Conservation (phyloP, 2,329 filamentous ascomycete species). For the Gaeumannomyces sp. region DNA sequence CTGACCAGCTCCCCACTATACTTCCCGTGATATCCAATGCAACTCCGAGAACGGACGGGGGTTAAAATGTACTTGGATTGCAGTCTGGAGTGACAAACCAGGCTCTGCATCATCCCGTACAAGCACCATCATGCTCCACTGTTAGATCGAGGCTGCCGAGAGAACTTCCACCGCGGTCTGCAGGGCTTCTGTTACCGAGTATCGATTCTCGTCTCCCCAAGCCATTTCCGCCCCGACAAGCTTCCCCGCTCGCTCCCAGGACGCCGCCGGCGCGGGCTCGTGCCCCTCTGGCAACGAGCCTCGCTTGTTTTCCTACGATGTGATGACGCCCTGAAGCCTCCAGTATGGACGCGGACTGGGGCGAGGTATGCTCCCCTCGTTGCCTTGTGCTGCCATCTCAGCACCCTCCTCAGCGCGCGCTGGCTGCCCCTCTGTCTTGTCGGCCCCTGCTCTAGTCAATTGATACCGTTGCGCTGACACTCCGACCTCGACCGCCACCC, state of each 20-base stretch:
- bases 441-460: not conserved
- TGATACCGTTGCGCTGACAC: not conserved
- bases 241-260: not conserved
- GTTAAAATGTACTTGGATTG: not conserved
- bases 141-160: not conserved
- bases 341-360: slow-evolving; percentile 12
- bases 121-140: not conserved
- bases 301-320: not conserved
- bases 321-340: not conserved
- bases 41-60: not conserved
- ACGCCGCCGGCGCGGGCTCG: not conserved
- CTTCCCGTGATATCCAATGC: not conserved
- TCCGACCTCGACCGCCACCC: not conserved
- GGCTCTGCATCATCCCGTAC: not conserved
- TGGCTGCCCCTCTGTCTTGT: not conserved
- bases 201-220: not conserved
- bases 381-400: not conserved
- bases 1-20: not conserved
- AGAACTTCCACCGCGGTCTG: not conserved
- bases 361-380: slow-evolving; percentile 8
- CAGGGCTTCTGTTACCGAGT: not conserved
- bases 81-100: not conserved
- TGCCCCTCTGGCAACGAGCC: not conserved
- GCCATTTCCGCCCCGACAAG: not conserved
- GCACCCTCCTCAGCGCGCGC: not conserved